Base-by-base conservation (phyloP, 2,329 filamentous ascomycete genomes). In the Beauveria sp. region DNA sequence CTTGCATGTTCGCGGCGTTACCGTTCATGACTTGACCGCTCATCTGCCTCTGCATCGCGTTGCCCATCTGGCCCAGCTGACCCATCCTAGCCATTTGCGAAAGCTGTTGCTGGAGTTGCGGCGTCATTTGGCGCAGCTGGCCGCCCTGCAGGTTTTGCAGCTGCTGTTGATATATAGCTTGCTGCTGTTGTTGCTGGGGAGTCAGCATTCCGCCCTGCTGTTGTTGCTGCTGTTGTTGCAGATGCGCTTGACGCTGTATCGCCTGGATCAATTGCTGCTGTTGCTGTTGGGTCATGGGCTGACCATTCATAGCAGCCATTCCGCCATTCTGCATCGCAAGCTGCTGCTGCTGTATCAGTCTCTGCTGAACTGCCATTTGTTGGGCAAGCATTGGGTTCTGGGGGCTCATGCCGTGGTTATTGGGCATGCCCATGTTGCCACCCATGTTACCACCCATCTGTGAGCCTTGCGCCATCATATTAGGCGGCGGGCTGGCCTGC, bases 401-500 rank as follows among this genome's bases (percentile, higher is more conserved):
- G 52, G 71, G 72, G 51, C 71, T 72, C 68, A 79, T 74, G 47
- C 73, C 68, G 43, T 78, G 80, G 63, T 77, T 78, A 62, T 78
- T 78, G 75, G 85, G 81, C 71, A 84, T 78, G n/a, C 58, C 58
- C 72, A 84, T 79, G 57, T 65, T 71, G 63, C 78, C 78, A 2
- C 49, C 58, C 72, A 84, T 79, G 55, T 66, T 71, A 63, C 78
- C 77, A 26, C 78, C 77, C 72, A 84, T 79, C 67, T 83, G 81
- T 62, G 81, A 81, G 63, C 78, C 78, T 61, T 84, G 81, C 1
- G 80, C 76, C 78, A 86, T 82, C 77, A 83, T 82, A 45, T 76
- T 78, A 50, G 84, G 82, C 51, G 84, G 80, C 22, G 86, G 84
- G 68, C 85, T 88, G 28, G 79, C 81, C 70, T 88, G 85, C 34